Percentiles rank a stretch among this genome's conserved stretches.
These are phyloP conservation scores for Monilinia fructicola DNA, from an alignment of 2,329 filamentous ascomycete genomes.

Conservation along the genomic window DNA sequence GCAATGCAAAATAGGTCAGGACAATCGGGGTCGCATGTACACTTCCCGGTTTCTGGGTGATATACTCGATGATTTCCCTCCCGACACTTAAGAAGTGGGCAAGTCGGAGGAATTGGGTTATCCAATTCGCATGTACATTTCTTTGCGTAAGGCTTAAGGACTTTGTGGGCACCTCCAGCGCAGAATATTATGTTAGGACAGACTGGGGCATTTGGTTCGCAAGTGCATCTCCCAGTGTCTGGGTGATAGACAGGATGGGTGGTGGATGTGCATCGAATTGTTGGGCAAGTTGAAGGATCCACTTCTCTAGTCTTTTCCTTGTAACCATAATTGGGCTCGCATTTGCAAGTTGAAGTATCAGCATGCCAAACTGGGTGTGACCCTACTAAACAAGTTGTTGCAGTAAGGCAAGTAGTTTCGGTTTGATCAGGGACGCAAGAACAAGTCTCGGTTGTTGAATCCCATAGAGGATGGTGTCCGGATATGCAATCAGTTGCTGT, in stretches of 20 bases:
- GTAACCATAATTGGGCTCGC: slow-evolving; percentile 1
- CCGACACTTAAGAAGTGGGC: slow-evolving; percentile 30
- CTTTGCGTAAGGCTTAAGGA: slow-evolving; percentile 20
- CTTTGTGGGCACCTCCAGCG: slow-evolving; percentile 25
- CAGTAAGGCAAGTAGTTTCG: slow-evolving; percentile 15
- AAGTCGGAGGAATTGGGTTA: slow-evolving; percentile 23
- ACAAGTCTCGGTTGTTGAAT: slow-evolving; percentile 23
- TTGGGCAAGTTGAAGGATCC: slow-evolving; percentile 24
- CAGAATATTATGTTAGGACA: slow-evolving; percentile 28
- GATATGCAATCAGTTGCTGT: slow-evolving; percentile 20
- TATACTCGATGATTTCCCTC: slow-evolving; percentile 29
- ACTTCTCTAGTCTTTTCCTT: neutral
- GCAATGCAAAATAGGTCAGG: slow-evolving; percentile 30
- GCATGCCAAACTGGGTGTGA: slow-evolving; percentile 17
- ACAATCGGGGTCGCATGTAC: slow-evolving; percentile 29
- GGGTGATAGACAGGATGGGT: slow-evolving; percentile 28
- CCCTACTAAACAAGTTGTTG: slow-evolving; percentile 7
- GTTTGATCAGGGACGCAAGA: slow-evolving; percentile 19
- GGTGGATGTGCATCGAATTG: slow-evolving; percentile 27
- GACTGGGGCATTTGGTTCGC: slow-evolving; percentile 23
- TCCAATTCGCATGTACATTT: slow-evolving; percentile 30
- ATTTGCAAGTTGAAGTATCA: slow-evolving; percentile 10
- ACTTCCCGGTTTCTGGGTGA: slow-evolving; percentile 28
- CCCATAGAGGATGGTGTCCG: slow-evolving; percentile 13
- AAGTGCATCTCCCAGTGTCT: slow-evolving; percentile 27